A percentile compares a stretch with the other conserved stretches of the same genome.
Conservation (phyloP, 345 rosid species). For the Mercurialis annua region DNA sequence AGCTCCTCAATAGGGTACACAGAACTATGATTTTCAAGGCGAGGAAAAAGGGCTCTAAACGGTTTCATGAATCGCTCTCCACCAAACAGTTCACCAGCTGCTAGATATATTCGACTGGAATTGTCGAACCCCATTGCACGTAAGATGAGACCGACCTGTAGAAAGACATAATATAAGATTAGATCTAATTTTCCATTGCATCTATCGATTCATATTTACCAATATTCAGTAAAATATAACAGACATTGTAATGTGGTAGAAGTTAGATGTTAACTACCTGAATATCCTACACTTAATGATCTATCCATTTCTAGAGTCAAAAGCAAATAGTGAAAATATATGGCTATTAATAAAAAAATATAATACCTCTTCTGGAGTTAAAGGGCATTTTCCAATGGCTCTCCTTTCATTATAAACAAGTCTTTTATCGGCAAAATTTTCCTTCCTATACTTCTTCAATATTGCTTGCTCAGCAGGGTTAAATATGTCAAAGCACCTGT, state of each 20-base stretch:
- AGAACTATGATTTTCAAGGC: constrained; percentile 88
- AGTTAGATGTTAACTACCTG: neutral
- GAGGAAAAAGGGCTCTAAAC: constrained; percentile 72
- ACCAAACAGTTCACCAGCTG: constrained; percentile 96
- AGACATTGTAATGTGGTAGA: neutral
- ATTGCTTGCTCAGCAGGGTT: constrained; percentile 63
- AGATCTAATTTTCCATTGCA: neutral
- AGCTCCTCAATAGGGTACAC: constrained; percentile 78
- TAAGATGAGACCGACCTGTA: constrained; percentile 90
- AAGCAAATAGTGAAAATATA: neutral
- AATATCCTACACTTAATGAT: neutral
- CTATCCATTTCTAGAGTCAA: neutral
- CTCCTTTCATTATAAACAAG: constrained; percentile 71
- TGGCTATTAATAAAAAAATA: constrained; percentile 9
- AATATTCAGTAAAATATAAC: neutral
- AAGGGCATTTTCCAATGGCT: constrained; percentile 86
- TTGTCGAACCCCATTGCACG: constrained; percentile 89
- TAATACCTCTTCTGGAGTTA: constrained; percentile 87
- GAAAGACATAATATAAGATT: constrained; percentile 16
- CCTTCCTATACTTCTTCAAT: constrained; percentile 74
- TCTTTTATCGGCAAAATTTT: constrained; percentile 73
- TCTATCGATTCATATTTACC: neutral
- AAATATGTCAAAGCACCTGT: constrained; percentile 93
- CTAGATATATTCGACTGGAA: constrained; percentile 84
- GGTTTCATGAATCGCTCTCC: constrained; percentile 91